Percentiles rank a stretch among this genome's conserved stretches.
These are phyloP conservation scores for Trypanosoma vivax DNA, from an alignment of 208 protist species.

Conservation along the genomic window DNA sequence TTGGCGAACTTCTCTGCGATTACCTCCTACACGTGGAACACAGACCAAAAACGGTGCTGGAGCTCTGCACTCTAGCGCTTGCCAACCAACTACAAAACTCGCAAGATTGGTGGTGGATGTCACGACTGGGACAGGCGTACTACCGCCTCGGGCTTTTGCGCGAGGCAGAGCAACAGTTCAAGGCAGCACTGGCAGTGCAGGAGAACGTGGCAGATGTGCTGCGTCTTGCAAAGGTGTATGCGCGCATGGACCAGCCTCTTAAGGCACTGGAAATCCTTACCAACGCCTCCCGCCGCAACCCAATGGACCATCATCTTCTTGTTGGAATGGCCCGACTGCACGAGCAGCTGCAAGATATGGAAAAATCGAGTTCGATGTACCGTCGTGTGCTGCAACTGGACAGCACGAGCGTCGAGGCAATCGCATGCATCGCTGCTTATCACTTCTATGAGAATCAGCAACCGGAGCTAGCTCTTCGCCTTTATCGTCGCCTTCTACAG, in stretches of 20 bases:
- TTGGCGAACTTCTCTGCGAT: conserved; percentile 91
- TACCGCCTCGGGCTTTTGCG: conserved; percentile 93
- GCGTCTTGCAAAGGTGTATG: conserved; percentile 91
- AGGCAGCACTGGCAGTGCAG: conserved; percentile 60
- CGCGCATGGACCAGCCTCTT: conserved; percentile 91
- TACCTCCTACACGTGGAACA: conserved; percentile 93
- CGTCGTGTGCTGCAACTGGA: conserved; percentile 80
- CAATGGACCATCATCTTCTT: conserved; percentile 83
- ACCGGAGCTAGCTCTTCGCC: conserved; percentile 89
- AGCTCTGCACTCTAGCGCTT: conserved; percentile 70
- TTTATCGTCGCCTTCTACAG: conserved; percentile 92
- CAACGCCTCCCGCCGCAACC: conserved; percentile 66
- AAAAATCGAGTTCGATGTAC: conserved; percentile 74
- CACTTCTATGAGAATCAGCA: conserved; percentile 93
- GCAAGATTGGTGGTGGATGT: conserved; percentile 95
- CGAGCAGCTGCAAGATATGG: conserved; percentile 85
- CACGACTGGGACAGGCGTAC: conserved; percentile 89
- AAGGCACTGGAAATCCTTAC: conserved; percentile 88
- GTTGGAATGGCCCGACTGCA: conserved; percentile 85
- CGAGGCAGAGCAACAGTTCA: conserved; percentile 91
- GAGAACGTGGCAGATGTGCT: conserved; percentile 85
- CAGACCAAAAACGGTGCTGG: conserved; percentile 85
- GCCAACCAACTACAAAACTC: not conserved
- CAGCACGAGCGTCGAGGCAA: conserved; percentile 90
- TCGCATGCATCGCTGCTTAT: conserved; percentile 90